These are phyloP conservation scores for Mycocentrospora acerina DNA, from an alignment of 2,329 filamentous ascomycete species.

Conservation along the genomic window DNA sequence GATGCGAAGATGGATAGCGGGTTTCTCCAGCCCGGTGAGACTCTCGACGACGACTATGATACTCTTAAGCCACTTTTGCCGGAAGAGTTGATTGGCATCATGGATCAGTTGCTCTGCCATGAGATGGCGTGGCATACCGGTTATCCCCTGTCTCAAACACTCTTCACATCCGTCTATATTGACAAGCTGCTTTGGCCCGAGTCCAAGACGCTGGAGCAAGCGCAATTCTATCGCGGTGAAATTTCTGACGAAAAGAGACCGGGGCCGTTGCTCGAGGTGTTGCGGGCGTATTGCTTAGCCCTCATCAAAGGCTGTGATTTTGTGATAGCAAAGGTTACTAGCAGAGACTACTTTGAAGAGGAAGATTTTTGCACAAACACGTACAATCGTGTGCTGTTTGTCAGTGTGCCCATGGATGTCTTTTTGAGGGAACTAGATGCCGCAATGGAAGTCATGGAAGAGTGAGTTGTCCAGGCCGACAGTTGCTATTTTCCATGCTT, in stretches of 20 bases:
- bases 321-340: conserved; percentile 74
- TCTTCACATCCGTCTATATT: conserved; percentile 90
- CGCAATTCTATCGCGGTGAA: conserved; percentile 56
- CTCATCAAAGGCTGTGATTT: conserved; percentile 80
- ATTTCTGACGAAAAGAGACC: conserved; percentile 24
- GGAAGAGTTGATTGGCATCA: conserved; percentile 84
- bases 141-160: conserved; percentile 90
- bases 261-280: conserved; percentile 50
- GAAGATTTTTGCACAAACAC: conserved; percentile 96
- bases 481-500: conserved; percentile 4
- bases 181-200: conserved; percentile 76
- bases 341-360: conserved; percentile 95
- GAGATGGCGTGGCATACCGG: conserved; percentile 98
- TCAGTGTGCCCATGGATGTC: conserved; percentile 40
- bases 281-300: conserved; percentile 84
- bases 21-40: conserved; percentile 73
- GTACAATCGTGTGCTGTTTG: conserved; percentile 77
- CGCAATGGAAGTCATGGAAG: conserved; percentile 30
- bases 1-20: conserved; percentile 99
- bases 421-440: conserved; percentile 38
- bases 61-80: conserved; percentile 67
- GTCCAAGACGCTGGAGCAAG: conserved; percentile 64
- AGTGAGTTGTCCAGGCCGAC: conserved; percentile 22
- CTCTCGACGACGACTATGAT: conserved; percentile 82
- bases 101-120: conserved; percentile 87